Evolutionary conservation across 257 asterid species (phyloP).

Genomic region (Solanum bukasovii): DNA sequence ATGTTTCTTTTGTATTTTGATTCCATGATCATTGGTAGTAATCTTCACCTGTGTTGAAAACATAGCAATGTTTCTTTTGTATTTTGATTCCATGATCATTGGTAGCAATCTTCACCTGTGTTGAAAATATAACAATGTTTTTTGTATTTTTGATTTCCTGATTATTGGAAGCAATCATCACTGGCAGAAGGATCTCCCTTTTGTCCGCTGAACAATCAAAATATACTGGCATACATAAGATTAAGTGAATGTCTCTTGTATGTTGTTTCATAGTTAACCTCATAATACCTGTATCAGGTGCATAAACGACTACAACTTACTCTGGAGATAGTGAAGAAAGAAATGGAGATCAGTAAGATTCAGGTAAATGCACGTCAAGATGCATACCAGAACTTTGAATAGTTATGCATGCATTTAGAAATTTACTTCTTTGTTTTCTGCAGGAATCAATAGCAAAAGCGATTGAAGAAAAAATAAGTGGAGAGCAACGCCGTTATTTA

Average conservation of each 20-base stretch:
- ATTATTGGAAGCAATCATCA: not conserved
- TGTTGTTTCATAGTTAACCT: not conserved
- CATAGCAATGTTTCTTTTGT: not conserved
- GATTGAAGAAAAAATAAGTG: conserved; percentile 95
- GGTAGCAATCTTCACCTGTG: not conserved
- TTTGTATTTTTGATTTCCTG: not conserved
- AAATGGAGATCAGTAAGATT: conserved; percentile 95
- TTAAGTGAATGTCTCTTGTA: not conserved
- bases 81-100: not conserved
- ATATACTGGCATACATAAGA: not conserved
- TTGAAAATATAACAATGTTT: not conserved
- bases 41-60: not conserved
- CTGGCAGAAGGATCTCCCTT: not conserved
- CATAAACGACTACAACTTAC: conserved; percentile 75
- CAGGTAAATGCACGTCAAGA: conserved; percentile 42
- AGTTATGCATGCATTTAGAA: not conserved
- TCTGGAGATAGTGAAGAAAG: conserved; percentile 90
- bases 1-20: not conserved
- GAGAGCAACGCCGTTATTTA: conserved; percentile 94
- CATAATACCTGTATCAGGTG: conserved; percentile 33
- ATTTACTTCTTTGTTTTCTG: conserved; percentile 10
- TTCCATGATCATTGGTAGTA: not conserved
- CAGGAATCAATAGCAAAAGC: conserved; percentile 98
- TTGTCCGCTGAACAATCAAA: not conserved
- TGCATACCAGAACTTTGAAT: not conserved